phyloP scores from a whole-genome alignment of 2,329 filamentous ascomycete genomes.

The Orbilia quercus region DNA sequence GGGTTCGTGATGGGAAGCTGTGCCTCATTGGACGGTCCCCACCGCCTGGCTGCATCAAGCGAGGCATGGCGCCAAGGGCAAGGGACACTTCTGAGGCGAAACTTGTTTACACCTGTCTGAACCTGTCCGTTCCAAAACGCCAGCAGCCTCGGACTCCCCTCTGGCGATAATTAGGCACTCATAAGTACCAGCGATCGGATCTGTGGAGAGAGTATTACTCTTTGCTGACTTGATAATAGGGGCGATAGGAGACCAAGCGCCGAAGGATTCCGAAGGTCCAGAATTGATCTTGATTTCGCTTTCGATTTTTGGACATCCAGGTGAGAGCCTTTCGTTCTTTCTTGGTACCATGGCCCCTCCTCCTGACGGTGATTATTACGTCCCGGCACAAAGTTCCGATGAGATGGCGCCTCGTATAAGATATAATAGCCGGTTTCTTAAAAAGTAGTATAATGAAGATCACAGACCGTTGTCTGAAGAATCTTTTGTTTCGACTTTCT shows the following conservation, averaged over 20 bases:
- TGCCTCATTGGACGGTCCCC: conserved; percentile 25
- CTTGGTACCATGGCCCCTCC: neutral
- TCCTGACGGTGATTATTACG: neutral
- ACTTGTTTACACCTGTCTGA: conserved; percentile 54
- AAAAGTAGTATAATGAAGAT: neutral
- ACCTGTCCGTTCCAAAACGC: conserved; percentile 41
- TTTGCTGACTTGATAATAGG: conserved; percentile 16
- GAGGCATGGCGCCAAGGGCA: conserved; percentile 47
- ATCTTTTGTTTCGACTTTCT: conserved; percentile 10
- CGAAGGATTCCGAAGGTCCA: neutral
- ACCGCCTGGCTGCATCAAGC: conserved; percentile 38
- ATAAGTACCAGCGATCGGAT: neutral
- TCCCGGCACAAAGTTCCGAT: conserved; percentile 13
- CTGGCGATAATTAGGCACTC: neutral
- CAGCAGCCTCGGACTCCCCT: conserved; percentile 35
- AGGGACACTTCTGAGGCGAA: conserved; percentile 54
- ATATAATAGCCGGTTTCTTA: neutral
- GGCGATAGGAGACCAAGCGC: neutral
- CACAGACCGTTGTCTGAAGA: neutral
- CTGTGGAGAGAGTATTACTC: neutral
- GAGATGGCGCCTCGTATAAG: neutral
- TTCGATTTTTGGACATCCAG: neutral
- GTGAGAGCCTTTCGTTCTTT: no score
- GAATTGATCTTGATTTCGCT: neutral
- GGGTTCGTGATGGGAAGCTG: conserved; percentile 11